Evolutionary conservation across 2,329 filamentous ascomycete species (phyloP), one percentile per base, ranked within the genome.

Genomic region (Aspergillus niger): DNA sequence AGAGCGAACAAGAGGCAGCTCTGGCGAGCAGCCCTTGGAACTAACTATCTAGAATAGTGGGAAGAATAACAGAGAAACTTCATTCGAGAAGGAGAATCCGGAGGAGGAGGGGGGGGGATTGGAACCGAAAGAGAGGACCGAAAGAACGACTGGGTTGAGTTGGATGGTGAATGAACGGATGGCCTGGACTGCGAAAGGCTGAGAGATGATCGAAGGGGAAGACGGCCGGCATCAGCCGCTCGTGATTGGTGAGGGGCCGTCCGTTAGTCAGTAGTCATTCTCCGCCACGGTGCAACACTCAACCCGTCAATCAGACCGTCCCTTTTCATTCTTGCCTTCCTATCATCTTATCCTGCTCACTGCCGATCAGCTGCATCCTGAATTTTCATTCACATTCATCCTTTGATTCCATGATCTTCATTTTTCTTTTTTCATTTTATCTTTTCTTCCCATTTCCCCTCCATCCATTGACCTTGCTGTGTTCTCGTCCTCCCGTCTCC

Each of bases 71-170:
- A 36, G 26, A n/a, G 4, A 43, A 15, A 15, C 38, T 20, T 26
- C 36, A 55, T 41, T 24, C 41, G 28, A 47, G 28, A 13, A 36
- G 13, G 7, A 7, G 20, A 22, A 32, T 20, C 5, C 20, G n/a
- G 38, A 10, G 39, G 26, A 22, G 32, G 8, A 10, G 28, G 28
- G 10, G 28, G 28, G 11, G 28, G 10, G 28, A 36, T 20, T 22
- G 15, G 8, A 41, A 24, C 22, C 8, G 38, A 50, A 26, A 28
- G 44, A 28, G 22, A 24, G 44, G 44, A 43, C 38, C 24, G 55
- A 57, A 51, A 30, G 55, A 57, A 50, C 17, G 55, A 57, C 47
- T 57, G 55, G 48, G 36, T 15, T 15, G 22, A 49, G 44, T 26
- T 36, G 32, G 43, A 38, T 44, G 41, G 55, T 38, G 32, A 57